Evolutionary conservation across 2,329 filamentous ascomycete species (phyloP), one percentile per base, ranked within the genome.

Genomic region (Cryphonectria japonica): DNA sequence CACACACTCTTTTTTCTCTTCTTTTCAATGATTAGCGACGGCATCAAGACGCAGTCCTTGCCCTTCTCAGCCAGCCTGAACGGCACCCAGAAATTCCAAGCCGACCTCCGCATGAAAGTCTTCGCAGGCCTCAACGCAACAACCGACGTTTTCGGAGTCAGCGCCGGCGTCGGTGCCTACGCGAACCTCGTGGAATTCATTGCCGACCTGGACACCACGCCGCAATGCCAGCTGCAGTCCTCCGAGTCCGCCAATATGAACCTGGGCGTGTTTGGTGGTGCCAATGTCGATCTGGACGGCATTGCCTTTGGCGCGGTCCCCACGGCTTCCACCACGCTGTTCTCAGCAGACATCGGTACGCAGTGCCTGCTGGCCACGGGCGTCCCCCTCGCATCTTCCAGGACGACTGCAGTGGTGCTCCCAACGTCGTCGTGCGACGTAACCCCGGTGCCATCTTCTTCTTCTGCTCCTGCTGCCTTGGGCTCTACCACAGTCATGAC

Each of bases 171-270:
- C 4, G 66, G 69, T 4, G 69, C 67, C 14, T 71, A 43, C 37
- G 66, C 63, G 37, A 71, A 71, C 52, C 32, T 71, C 52, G 69
- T 68, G 39, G 61, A 71, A n/a, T 71, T 71, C 60, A 54, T 71
- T 7, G 66, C 69, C 13, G 22, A 66, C 50, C 41, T 69, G 19
- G 50, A 54, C 13, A 37, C 66, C 16, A 68, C 66, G 1, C 26
- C 37, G 5, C 14, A 65, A 1, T 71, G 66, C 37, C 60, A 61
- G 29, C 37, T 71, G 16, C 59, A 69, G 65, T 13, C 66, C 19
- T 63, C 59, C 8, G 69, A 71, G 61, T 34, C 52, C 4, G 62
- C 64, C 39, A 67, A 71, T 26, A 41, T 71, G 37, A 71, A 69
- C 39, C 34, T 69, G 19, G 69, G 69, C n/a, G 66, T 57, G 14